Evolutionary conservation across 2,329 filamentous ascomycete species (phyloP), one percentile per base, ranked within the genome.

Genomic region (Pseudogymnoascus sp.): DNA sequence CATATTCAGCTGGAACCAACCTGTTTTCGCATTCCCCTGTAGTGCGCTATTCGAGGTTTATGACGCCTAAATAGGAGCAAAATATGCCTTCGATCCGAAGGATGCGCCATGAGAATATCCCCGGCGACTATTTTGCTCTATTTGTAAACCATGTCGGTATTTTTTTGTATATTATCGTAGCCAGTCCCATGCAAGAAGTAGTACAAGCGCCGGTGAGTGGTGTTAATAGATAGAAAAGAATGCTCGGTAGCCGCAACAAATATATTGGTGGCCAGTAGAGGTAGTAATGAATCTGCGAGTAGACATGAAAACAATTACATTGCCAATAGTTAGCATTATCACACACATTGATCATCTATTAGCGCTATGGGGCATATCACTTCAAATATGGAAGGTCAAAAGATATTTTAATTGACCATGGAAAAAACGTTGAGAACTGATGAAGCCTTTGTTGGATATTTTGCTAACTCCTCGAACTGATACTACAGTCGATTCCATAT

Each of bases 391-490:
- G 12, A 53, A 18, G 25, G 43, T 53, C 43, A 18, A 9, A 30
- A 30, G 43, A 4, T 30, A 30, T 8, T 8, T 33, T 20, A 33
- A 3, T 33, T 9, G 47, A 53, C 11, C 28, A 33, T 33, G 47
- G 47, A 53, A 20, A 25, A 25, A 35, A 53, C 15, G 47, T 20
- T 20, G 47, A 20, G 15, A 53, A 20, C 35, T 53, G 18, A 18
- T 53, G 70, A 74, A 72, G 73, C 69, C 70, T 68, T 66, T 66
- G 71, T 69, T 67, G 69, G 75, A 72, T 72, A 75, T 74, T 74
- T 75, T 77, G 77, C 77, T 76, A 81, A 81, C 78, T 79, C 78
- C 79, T 71, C 73, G 75, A 77, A 75, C 75, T 78, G 77, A 78
- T 74, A 79, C 74, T 70, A 75, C 71, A 70, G 70, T 71, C 69